These are phyloP conservation scores for Pseudisothecium myosuroides DNA, from an alignment of 225 moss, liverwort and hornwort species.

Conservation along the genomic window DNA sequence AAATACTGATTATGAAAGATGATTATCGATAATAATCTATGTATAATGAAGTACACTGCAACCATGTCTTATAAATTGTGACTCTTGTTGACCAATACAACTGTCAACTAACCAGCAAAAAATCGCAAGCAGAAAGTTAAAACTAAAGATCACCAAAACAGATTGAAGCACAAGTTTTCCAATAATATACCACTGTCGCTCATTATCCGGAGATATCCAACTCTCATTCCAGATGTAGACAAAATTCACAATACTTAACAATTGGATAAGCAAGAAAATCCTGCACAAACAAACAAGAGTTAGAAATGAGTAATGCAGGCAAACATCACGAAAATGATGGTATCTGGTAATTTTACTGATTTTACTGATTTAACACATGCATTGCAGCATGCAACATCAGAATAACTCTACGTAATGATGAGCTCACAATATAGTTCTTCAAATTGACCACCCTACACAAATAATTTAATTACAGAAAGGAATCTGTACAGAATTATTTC, in stretches of 20 bases:
- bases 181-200: slow-evolving; percentile 25
- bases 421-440: not conserved
- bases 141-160: not conserved
- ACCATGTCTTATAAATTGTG: not conserved
- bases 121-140: not conserved
- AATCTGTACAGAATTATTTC: not conserved
- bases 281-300: slow-evolving; percentile 15
- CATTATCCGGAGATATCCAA: slow-evolving; percentile 38
- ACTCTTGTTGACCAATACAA: not conserved
- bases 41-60: not conserved
- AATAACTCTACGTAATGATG: not conserved
- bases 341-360: not conserved
- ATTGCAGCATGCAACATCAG: not conserved
- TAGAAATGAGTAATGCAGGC: not conserved
- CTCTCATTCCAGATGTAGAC: slow-evolving; percentile 44
- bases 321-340: not conserved
- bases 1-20: not conserved
- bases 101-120: not conserved
- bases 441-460: not conserved
- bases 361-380: not conserved
- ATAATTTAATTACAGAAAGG: not conserved
- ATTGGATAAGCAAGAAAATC: slow-evolving; percentile 44
- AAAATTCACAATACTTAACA: slow-evolving; percentile 53
- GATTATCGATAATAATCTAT: not conserved
- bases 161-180: not conserved